These are phyloP conservation scores for Mycena filopes DNA, from an alignment of 768 basidiomycete genomes.

Conservation along the genomic window DNA sequence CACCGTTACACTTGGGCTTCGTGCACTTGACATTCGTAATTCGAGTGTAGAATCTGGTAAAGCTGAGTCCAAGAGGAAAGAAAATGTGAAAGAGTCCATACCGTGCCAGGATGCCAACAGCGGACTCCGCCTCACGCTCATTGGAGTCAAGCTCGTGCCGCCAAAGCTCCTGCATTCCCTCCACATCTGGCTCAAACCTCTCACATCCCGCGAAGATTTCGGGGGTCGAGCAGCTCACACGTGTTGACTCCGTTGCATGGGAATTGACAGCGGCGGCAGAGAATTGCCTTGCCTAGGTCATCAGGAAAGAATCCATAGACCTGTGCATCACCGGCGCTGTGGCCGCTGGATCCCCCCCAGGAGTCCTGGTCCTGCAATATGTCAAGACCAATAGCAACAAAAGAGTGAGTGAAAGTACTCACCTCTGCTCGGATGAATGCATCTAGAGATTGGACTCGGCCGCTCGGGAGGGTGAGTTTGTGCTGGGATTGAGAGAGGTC, in stretches of 20 bases:
- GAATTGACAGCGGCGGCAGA: background rate
- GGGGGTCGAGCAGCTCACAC: slow-evolving; percentile 17
- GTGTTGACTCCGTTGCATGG: slow-evolving; percentile 14
- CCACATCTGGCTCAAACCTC: slow-evolving; percentile 13
- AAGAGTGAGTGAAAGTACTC: background rate
- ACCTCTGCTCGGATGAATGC: slow-evolving; percentile 10
- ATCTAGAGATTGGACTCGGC: background rate
- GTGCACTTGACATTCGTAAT: slow-evolving; percentile 12
- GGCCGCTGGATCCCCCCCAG: slow-evolving; percentile 12
- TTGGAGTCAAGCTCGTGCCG: slow-evolving; percentile 20
- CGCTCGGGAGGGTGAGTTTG: background rate
- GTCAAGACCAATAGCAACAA: background rate
- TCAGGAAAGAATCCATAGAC: background rate
- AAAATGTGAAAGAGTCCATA: background rate
- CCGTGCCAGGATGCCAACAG: background rate
- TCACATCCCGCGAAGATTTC: slow-evolving; percentile 11
- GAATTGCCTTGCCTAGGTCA: background rate
- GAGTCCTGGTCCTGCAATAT: slow-evolving; percentile 20
- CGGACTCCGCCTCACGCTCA: slow-evolving; percentile 7
- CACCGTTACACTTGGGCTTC: slow-evolving; percentile 13
- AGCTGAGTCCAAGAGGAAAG: background rate
- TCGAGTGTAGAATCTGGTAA: slow-evolving; percentile 11
- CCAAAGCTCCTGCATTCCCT: background rate
- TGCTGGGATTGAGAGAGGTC: background rate
- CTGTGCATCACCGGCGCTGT: background rate